phyloP scores from a whole-genome alignment of 148 eudicot species.

The Rheum nobile region DNA sequence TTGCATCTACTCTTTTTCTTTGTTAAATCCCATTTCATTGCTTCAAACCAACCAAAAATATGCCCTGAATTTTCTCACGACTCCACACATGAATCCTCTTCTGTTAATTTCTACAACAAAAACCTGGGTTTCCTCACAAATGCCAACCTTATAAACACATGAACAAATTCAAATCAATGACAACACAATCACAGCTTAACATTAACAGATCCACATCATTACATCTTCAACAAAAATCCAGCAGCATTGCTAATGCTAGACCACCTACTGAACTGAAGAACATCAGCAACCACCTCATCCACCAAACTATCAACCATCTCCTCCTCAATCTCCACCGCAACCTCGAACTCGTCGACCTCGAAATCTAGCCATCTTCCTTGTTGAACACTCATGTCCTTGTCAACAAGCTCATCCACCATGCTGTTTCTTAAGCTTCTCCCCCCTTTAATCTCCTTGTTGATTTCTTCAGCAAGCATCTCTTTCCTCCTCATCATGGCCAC shows the following conservation, averaged over 20 bases:
- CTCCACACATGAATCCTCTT: too few relatives aligned
- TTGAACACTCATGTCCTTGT: constrained; percentile 77
- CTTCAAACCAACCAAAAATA: background rate
- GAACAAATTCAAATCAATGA: background rate
- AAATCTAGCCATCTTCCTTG: constrained; percentile 77
- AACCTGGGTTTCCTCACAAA: background rate
- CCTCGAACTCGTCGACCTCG: constrained; percentile 54
- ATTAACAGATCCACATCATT: background rate
- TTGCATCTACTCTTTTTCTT: background rate
- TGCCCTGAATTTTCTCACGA: background rate
- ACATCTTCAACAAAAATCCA: background rate
- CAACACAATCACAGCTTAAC: background rate
- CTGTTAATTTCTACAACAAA: background rate
- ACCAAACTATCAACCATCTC: constrained; percentile 54
- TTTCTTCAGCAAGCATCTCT: constrained; percentile 53
- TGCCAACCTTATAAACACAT: background rate
- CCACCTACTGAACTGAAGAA: constrained; percentile 7
- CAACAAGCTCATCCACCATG: constrained; percentile 91
- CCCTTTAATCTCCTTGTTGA: constrained; percentile 46
- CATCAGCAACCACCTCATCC: constrained; percentile 59
- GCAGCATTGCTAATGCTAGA: background rate
- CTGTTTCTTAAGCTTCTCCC: constrained; percentile 54
- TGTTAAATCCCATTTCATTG: background rate
- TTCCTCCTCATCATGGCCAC: constrained; percentile 37
- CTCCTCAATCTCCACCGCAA: constrained; percentile 58